phyloP scores from a whole-genome alignment of 192 early-diverging fungal genomes.

The Coemansia asiatica region DNA sequence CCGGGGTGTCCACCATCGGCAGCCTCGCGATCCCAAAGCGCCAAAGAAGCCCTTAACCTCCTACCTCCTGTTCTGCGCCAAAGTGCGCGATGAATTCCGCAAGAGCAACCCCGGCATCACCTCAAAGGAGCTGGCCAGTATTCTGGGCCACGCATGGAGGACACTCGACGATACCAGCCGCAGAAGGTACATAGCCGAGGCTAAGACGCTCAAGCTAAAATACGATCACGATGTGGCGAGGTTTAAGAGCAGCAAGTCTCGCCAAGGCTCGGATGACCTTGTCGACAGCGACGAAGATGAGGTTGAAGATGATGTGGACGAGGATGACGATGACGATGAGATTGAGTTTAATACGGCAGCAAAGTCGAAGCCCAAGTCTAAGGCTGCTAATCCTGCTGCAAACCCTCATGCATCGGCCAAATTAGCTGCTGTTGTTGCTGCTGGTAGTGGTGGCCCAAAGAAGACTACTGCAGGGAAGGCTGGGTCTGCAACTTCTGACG shows the following conservation, averaged over 20 bases:
- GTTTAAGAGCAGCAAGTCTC: slow-evolving; percentile 10
- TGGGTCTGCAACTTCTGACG: background rate
- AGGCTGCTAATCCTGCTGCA: background rate
- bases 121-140: slow-evolving; percentile 24
- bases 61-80: slow-evolving; percentile 32
- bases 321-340: too few species aligned
- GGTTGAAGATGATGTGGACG: background rate
- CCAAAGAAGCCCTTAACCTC: slow-evolving; percentile 40
- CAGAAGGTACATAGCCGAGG: slow-evolving; percentile 18
- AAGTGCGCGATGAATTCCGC: slow-evolving; percentile 17
- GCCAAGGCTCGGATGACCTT: background rate
- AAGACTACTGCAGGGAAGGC: background rate
- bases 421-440: background rate
- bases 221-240: slow-evolving; percentile 14
- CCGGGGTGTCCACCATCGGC: background rate
- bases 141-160: slow-evolving; percentile 34
- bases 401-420: background rate
- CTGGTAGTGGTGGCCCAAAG: background rate
- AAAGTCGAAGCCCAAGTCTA: slow-evolving; percentile 19
- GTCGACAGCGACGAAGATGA: slow-evolving; percentile 8
- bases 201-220: slow-evolving; percentile 11
- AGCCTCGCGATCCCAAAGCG: slow-evolving; percentile 28
- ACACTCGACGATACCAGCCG: slow-evolving; percentile 10
- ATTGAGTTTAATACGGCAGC: background rate
- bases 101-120: slow-evolving; percentile 11